Evolutionary conservation across 768 basidiomycete species (phyloP).

Genomic region (Auricularia heimuer): DNA sequence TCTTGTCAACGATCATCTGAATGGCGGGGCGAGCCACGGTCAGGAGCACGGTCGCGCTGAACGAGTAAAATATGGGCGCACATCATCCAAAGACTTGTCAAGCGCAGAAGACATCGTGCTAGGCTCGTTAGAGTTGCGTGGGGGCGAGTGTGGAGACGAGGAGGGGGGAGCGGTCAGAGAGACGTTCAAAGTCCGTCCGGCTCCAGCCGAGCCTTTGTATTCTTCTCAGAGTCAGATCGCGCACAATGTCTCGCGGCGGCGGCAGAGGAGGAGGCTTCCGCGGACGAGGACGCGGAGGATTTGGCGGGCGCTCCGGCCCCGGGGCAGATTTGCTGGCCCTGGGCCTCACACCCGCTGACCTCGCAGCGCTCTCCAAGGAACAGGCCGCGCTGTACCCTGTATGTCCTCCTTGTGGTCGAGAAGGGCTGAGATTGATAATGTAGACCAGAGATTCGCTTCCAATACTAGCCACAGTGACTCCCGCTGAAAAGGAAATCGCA

Average conservation of each 20-base stretch:
- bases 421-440: not conserved
- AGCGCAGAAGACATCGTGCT: constrained; percentile 28
- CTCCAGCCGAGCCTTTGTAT: not conserved
- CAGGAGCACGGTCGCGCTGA: not conserved
- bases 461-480: constrained; percentile 53
- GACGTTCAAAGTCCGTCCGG: constrained; percentile 5
- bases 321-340: constrained; percentile 46
- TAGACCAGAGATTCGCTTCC: constrained; percentile 61
- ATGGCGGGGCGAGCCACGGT: not conserved
- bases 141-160: constrained; percentile 8
- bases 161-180: constrained; percentile 12
- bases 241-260: constrained; percentile 41
- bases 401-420: constrained; percentile 24
- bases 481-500: constrained; percentile 55
- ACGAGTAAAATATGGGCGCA: constrained; percentile 18
- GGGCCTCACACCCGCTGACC: constrained; percentile 72
- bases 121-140: constrained; percentile 4
- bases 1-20: constrained; percentile 8
- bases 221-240: not conserved
- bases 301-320: constrained; percentile 34
- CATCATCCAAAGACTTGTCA: constrained; percentile 82
- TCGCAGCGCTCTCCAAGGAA: constrained; percentile 68
- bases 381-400: constrained; percentile 75
- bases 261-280: constrained; percentile 30
- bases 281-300: constrained; percentile 52